These are phyloP conservation scores for Emergomyces pasteurianus DNA, from an alignment of 2,329 filamentous ascomycete species.

Conservation along the genomic window DNA sequence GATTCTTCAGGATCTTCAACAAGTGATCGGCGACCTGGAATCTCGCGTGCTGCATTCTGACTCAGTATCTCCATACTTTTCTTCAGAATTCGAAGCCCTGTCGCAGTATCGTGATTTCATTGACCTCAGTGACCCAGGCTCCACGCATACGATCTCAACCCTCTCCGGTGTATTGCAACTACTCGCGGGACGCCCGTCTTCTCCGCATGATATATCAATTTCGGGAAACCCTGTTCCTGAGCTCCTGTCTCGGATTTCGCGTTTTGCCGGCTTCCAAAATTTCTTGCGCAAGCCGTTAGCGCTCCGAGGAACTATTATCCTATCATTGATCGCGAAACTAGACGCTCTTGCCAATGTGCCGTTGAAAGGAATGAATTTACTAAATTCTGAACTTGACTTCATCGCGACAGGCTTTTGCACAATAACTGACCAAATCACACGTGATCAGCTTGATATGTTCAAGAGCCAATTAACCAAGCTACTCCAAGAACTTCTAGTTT, in stretches of 20 bases:
- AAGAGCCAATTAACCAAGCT: conserved; percentile 35
- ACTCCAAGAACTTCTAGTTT: conserved; percentile 21
- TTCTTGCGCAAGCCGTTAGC: conserved; percentile 27
- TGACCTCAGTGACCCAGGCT: conserved; percentile 7
- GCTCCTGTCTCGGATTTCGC: conserved; percentile 24
- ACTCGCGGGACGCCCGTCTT: conserved; percentile 27
- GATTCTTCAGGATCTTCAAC: conserved; percentile 22
- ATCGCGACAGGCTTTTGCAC: conserved; percentile 45
- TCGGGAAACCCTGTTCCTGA: conserved; percentile 23
- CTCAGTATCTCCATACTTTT: conserved; percentile 31
- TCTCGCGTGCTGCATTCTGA: conserved; percentile 20
- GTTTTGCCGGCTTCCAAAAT: conserved; percentile 24
- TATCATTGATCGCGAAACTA: conserved; percentile 46
- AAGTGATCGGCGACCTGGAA: conserved; percentile 26
- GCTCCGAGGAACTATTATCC: conserved; percentile 38
- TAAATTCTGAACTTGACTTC: conserved; percentile 53
- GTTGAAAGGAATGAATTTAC: conserved; percentile 48
- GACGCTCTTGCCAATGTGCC: conserved; percentile 41
- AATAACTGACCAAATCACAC: conserved; percentile 39
- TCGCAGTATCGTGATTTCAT: conserved; percentile 35
- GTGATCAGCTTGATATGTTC: conserved; percentile 41
- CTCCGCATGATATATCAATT: conserved; percentile 22
- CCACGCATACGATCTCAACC: conserved; percentile 6
- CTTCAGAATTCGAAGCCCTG: conserved; percentile 34
- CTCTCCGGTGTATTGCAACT: conserved; percentile 23